Base-by-base conservation (phyloP, 2,329 filamentous ascomycete genomes). In the Chaetomiaceae sp. region DNA sequence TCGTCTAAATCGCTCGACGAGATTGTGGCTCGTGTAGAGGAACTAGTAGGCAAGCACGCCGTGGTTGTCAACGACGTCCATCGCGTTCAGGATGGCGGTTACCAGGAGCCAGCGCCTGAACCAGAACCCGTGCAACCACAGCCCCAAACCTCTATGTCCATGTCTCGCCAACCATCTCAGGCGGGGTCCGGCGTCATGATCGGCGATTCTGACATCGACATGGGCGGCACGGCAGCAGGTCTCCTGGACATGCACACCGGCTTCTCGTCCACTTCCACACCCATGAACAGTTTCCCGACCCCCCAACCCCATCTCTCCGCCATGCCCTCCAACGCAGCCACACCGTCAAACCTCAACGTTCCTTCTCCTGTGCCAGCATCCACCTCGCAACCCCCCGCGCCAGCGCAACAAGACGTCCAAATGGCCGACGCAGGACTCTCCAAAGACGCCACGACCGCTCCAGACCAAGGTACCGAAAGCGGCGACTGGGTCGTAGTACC, bases 401-500 rank as follows among this genome's bases (percentile, higher is more conserved):
- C 38, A 5, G 47, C 56, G 7, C 61, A 59, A 6, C 66, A 60
- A 6, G 75, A 77, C 53, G 64, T 74, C 5, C 57, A 67, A 30
- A 76, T 89, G 81, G 77, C 79, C 14, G 79, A 79, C 51, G 49
- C 61, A 48, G 51, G 43, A 27, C 4, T 34, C n/a, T 29, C 65
- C 55, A 47, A 47, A 57, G 62, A 33, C 52, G 53, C 36, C 36
- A 66, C 67, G 13, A 75, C 75, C 16, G 75, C 78, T 11, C 70
- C 75, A 10, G 75, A 77, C 50, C 74, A 78, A 51, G 74, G 73
- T 4, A 76, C 75, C 1, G 78, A 74, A 18, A 76, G 72, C 49
- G 84, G 80, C 27, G 87, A 90, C 58, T 90, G 87, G 87, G 84
- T 90, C 3, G 84, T 90, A 53, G 81, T 90, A 27, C 81, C 84